Evolutionary conservation across 495 filamentous ascomycete species (phyloP).

Genomic region (Xylaria nigripes): DNA sequence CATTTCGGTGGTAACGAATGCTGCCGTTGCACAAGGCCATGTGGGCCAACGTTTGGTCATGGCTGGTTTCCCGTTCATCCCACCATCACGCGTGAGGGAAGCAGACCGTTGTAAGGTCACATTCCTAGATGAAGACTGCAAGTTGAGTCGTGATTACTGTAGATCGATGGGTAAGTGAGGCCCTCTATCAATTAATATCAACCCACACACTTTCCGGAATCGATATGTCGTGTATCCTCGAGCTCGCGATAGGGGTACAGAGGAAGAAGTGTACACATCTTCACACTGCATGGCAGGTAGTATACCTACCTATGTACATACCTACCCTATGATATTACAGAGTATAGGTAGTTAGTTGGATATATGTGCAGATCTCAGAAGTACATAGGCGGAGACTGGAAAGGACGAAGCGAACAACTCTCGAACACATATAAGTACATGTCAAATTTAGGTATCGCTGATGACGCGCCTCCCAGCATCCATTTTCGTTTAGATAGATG

Average conservation of each 20-base stretch:
- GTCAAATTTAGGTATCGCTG: background rate
- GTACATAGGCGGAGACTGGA: too few relatives aligned
- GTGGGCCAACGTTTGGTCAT: conserved; percentile 6
- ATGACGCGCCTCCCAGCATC: conserved; percentile 5
- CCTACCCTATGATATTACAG: too few relatives aligned
- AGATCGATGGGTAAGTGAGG: background rate
- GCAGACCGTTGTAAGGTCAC: background rate
- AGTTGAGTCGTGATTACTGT: background rate
- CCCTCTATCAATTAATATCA: background rate
- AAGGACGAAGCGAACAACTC: too few relatives aligned
- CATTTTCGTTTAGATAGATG: background rate
- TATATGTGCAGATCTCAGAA: conserved; percentile 4
- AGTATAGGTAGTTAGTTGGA: too few relatives aligned
- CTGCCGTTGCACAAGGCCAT: conserved; percentile 1
- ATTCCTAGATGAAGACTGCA: background rate
- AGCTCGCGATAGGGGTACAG: background rate
- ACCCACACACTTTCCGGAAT: background rate
- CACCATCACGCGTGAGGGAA: background rate
- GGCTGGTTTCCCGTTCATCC: background rate
- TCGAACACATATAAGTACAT: too few relatives aligned
- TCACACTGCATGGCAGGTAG: too few relatives aligned
- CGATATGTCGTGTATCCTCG: background rate
- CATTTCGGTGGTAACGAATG: conserved; percentile 3
- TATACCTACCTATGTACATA: too few relatives aligned
- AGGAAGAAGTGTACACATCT: too few relatives aligned